phyloP scores from a whole-genome alignment of 345 rosid species.

The Eucalyptus regnans region DNA sequence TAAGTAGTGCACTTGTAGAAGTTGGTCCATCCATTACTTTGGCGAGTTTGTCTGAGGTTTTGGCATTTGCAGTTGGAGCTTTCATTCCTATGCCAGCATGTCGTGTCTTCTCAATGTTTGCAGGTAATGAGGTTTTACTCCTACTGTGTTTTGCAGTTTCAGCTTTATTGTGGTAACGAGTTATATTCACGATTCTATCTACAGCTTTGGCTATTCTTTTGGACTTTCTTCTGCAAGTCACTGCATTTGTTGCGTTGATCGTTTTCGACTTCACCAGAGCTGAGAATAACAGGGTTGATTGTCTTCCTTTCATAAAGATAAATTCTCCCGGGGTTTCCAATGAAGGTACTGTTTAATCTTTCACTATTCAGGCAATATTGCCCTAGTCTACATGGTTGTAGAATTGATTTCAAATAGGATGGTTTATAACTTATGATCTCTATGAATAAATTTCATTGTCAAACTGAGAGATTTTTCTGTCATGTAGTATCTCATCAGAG shows the following conservation, averaged over 20 bases:
- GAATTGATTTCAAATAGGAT: background rate
- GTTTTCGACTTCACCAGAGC: slow-evolving; percentile 38
- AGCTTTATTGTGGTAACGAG: background rate
- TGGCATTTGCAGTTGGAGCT: slow-evolving; percentile 96
- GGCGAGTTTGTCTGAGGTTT: slow-evolving; percentile 91
- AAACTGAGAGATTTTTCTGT: background rate
- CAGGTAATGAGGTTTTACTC: slow-evolving; percentile 34
- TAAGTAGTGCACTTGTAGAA: slow-evolving; percentile 93
- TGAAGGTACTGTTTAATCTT: slow-evolving; percentile 15
- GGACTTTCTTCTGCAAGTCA: slow-evolving; percentile 56
- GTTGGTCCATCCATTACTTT: slow-evolving; percentile 97
- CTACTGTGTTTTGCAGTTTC: background rate
- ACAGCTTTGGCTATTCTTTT: slow-evolving; percentile 50
- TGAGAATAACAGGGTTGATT: slow-evolving; percentile 44
- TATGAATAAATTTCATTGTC: background rate
- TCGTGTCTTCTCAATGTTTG: slow-evolving; percentile 95
- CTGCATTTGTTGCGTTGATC: slow-evolving; percentile 55
- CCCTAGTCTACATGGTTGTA: background rate
- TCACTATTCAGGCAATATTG: background rate
- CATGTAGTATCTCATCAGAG: slow-evolving; percentile 1
- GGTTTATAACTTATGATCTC: background rate
- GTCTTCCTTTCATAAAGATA: slow-evolving; percentile 37
- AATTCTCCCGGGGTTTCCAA: slow-evolving; percentile 7
- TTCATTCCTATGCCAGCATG: slow-evolving; percentile 97
- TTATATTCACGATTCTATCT: background rate